Evolutionary conservation across 1,284 basidiomycete genomes (phyloP).

Genomic region (Cystobasidium pallidum): DNA sequence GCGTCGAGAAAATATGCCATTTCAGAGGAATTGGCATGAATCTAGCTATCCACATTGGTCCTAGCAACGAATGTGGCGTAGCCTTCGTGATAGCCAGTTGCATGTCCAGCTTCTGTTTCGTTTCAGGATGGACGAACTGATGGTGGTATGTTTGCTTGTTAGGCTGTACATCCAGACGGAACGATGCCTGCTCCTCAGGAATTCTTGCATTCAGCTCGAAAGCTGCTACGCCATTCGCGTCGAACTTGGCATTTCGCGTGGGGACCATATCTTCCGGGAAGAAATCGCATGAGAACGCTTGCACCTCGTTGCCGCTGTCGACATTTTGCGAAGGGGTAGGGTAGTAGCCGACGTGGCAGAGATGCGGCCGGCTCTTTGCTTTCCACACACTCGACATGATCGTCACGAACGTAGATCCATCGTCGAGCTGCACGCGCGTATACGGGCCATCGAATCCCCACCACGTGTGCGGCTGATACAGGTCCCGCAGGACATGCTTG

Average conservation of each 20-base stretch:
- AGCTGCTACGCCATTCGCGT: conserved; percentile 18
- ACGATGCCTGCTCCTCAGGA: conserved; percentile 30
- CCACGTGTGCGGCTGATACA: conserved; percentile 34
- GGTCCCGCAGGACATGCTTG: conserved; percentile 30
- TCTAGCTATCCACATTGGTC: conserved; percentile 38
- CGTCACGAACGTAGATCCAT: conserved; percentile 28
- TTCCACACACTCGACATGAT: conserved; percentile 43
- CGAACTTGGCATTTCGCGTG: conserved; percentile 8
- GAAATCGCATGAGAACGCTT: conserved; percentile 38
- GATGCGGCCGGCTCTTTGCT: conserved; percentile 32
- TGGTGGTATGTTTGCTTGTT: conserved; percentile 21
- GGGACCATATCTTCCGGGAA: conserved; percentile 21
- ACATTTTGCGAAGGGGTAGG: neutral
- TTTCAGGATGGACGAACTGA: conserved; percentile 25
- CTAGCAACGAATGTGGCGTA: conserved; percentile 40
- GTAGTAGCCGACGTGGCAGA: conserved; percentile 34
- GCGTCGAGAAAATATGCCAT: conserved; percentile 39
- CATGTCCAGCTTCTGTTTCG: conserved; percentile 33
- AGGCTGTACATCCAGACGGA: conserved; percentile 16
- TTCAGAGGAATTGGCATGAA: conserved; percentile 41
- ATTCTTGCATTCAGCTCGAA: conserved; percentile 32
- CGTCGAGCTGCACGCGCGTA: conserved; percentile 28
- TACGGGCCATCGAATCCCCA: conserved; percentile 42
- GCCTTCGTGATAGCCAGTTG: conserved; percentile 12
- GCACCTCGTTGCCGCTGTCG: conserved; percentile 14